Conservation (phyloP, 441 rosid species). For the Syzygium malaccense region DNA sequence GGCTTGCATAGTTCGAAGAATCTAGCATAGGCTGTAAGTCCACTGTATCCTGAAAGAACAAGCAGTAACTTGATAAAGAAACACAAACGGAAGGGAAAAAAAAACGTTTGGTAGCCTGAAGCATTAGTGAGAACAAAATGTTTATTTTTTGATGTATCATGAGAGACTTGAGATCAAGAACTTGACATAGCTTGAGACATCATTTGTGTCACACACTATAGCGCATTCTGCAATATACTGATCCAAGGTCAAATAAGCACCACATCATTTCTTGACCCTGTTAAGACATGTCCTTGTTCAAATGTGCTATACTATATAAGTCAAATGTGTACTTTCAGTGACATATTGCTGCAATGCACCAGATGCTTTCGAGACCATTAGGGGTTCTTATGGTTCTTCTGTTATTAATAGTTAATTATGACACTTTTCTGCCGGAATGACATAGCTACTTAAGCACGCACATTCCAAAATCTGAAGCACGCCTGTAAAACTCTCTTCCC, state of each 20-base stretch:
- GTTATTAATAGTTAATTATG: not conserved
- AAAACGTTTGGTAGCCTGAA: not conserved
- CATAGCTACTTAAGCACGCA: not conserved
- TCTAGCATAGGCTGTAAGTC: constrained; percentile 52
- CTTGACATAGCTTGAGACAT: not conserved
- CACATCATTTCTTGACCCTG: not conserved
- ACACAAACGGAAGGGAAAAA: not conserved
- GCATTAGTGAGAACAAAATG: not conserved
- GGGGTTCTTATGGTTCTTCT: not conserved
- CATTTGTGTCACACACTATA: not conserved
- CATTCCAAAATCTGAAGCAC: not conserved
- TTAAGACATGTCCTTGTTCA: not conserved
- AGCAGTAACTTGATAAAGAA: not conserved
- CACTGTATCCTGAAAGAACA: constrained; percentile 34
- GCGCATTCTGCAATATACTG: not conserved
- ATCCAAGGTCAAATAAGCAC: not conserved
- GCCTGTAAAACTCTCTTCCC: not conserved
- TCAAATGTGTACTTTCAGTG: not conserved
- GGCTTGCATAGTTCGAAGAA: constrained; percentile 40
- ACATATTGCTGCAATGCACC: not conserved
- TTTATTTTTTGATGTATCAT: not conserved
- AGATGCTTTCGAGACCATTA: not conserved
- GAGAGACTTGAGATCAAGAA: not conserved
- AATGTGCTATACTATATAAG: not conserved
- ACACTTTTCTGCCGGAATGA: not conserved